A percentile compares a stretch with the other conserved stretches of the same genome.
Conservation (phyloP, 148 eudicot species). For the Chenopodium formosanum region DNA sequence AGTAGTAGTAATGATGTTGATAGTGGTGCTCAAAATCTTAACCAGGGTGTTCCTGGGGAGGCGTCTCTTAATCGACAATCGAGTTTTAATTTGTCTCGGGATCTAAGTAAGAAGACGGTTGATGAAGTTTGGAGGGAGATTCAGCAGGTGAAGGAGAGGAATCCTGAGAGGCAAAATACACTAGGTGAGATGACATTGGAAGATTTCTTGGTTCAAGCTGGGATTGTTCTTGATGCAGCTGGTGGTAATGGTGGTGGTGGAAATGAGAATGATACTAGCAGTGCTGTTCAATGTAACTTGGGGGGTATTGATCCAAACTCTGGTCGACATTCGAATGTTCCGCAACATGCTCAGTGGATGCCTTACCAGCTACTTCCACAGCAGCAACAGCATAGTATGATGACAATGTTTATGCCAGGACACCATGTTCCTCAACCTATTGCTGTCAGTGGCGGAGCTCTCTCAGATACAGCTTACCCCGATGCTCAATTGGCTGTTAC, state of each 20-base stretch:
- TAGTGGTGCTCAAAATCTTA: constrained; percentile 33
- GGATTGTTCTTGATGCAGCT: constrained; percentile 57
- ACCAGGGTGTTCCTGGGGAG: constrained; percentile 26
- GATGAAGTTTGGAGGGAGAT: constrained; percentile 93
- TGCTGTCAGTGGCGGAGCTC: constrained; percentile 44
- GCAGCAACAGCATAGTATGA: constrained; percentile 50
- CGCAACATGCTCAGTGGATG: constrained; percentile 56
- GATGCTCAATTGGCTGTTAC: constrained; percentile 64
- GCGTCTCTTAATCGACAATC: constrained; percentile 48
- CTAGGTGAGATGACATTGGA: constrained; percentile 96
- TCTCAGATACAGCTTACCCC: constrained; percentile 48
- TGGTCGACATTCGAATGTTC: constrained; percentile 32
- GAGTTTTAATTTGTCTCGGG: constrained; percentile 49
- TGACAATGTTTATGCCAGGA: constrained; percentile 63
- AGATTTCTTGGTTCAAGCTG: constrained; percentile 87
- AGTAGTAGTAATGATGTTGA: constrained; percentile 23
- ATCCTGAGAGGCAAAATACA: constrained; percentile 51
- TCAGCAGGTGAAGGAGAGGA: constrained; percentile 47
- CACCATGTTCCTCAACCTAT: constrained; percentile 51
- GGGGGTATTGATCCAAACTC: constrained; percentile 35
- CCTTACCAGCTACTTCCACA: constrained; percentile 40
- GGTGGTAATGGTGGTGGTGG: constrained; percentile 11
- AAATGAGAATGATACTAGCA: constrained; percentile 23
- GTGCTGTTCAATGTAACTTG: constrained; percentile 26
- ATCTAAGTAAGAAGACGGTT: constrained; percentile 81